These are phyloP conservation scores for Daldinia vernicosa DNA, from an alignment of 495 filamentous ascomycete genomes.

Conservation along the genomic window DNA sequence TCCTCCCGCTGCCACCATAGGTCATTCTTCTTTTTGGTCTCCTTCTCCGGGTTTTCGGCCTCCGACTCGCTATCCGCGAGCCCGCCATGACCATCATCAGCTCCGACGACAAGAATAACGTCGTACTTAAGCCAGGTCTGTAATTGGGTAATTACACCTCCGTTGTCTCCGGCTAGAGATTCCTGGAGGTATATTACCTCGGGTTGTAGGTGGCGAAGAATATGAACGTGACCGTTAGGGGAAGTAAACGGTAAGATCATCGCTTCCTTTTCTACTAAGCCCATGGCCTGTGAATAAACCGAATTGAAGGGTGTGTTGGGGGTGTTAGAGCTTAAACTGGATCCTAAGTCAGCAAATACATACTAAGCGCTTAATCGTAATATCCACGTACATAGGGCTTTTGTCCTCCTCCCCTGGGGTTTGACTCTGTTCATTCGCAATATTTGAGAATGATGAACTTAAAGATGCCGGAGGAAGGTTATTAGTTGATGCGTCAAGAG, in stretches of 20 bases:
- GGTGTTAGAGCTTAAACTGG: slow-evolving; percentile 47
- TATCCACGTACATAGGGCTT: slow-evolving; percentile 58
- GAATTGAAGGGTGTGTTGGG: slow-evolving; percentile 73
- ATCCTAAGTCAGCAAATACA: slow-evolving; percentile 37
- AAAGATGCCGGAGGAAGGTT: slow-evolving; percentile 68
- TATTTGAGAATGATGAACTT: slow-evolving; percentile 88
- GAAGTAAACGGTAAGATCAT: slow-evolving; percentile 91
- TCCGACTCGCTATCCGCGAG: slow-evolving; percentile 93
- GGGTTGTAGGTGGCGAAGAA: slow-evolving; percentile 82
- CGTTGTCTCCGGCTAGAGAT: slow-evolving; percentile 75
- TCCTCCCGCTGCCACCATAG: slow-evolving; percentile 85
- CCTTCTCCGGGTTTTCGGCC: slow-evolving; percentile 62
- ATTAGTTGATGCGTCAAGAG: slow-evolving; percentile 56
- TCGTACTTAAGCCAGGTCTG: slow-evolving; percentile 86
- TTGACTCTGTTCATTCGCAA: slow-evolving; percentile 76
- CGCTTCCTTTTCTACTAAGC: slow-evolving; percentile 80
- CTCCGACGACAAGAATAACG: slow-evolving; percentile 81
- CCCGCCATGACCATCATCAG: slow-evolving; percentile 82
- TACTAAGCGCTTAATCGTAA: not conserved
- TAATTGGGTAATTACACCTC: slow-evolving; percentile 73
- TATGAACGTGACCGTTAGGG: slow-evolving; percentile 76
- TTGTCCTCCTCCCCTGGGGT: slow-evolving; percentile 71
- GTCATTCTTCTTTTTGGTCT: slow-evolving; percentile 53
- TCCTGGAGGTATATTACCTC: slow-evolving; percentile 87
- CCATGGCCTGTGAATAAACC: slow-evolving; percentile 76